Conservation (phyloP, 306 rosid genomes). For the Castanea crenata region DNA sequence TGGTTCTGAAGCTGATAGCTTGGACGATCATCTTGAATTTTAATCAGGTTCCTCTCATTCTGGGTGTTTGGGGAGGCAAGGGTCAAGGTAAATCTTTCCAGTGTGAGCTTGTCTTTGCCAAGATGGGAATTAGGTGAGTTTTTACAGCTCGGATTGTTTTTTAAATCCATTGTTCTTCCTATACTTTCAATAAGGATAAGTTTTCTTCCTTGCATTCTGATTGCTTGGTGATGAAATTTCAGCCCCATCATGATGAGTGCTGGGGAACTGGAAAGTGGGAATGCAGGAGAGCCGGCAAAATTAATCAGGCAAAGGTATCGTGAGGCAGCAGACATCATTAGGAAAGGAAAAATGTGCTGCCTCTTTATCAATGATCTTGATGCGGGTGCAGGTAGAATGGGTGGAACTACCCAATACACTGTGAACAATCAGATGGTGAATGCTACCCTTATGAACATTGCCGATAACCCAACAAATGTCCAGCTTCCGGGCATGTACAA, state of each 20-base stretch:
- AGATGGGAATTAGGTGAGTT: conserved; percentile 51
- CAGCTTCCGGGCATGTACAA: conserved; percentile 62
- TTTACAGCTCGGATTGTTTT: neutral
- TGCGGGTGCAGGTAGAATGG: conserved; percentile 60
- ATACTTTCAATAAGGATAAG: too few relatives aligned
- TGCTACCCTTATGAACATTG: conserved; percentile 65
- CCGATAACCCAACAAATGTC: conserved; percentile 57
- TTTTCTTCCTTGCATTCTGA: too few relatives aligned
- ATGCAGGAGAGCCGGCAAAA: conserved; percentile 55
- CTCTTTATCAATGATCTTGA: conserved; percentile 60
- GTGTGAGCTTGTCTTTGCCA: conserved; percentile 53
- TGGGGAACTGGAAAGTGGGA: conserved; percentile 51
- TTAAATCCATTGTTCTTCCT: too few relatives aligned
- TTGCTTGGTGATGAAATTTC: neutral
- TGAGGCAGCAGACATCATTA: conserved; percentile 46
- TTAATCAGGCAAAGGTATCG: conserved; percentile 47
- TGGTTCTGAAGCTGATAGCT: conserved; percentile 5
- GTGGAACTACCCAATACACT: conserved; percentile 62
- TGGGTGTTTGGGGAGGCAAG: conserved; percentile 53
- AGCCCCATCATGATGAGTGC: conserved; percentile 62
- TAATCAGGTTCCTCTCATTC: conserved; percentile 41
- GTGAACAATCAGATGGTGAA: conserved; percentile 67
- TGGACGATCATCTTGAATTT: neutral
- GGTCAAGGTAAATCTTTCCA: conserved; percentile 60
- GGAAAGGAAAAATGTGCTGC: conserved; percentile 56